phyloP scores from a whole-genome alignment of 371 early-diverging fungal species.

The Rhizopus arrhizus region DNA sequence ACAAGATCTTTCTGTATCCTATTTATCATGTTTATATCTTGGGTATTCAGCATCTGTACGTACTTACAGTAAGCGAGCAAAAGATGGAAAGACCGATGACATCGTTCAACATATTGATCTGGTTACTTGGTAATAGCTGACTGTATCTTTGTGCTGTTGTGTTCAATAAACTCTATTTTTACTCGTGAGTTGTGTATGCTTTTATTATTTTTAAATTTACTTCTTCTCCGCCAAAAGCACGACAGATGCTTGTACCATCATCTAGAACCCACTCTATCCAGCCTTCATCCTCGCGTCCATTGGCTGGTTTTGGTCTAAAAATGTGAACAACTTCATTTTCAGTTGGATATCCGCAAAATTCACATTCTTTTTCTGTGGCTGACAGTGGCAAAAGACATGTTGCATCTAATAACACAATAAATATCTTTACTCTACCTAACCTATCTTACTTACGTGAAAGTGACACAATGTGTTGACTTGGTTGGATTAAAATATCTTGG shows the following conservation, averaged over 20 bases:
- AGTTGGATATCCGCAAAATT: constrained; percentile 35
- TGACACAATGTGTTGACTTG: background rate
- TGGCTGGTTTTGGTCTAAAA: constrained; percentile 25
- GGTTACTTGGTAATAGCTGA: constrained; percentile 35
- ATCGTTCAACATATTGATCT: constrained; percentile 37
- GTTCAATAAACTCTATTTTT: constrained; percentile 29
- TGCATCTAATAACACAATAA: constrained; percentile 13
- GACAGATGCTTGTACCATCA: constrained; percentile 37
- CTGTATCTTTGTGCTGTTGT: constrained; percentile 37
- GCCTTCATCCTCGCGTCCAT: constrained; percentile 17
- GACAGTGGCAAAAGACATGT: constrained; percentile 15
- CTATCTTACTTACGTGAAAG: constrained; percentile 19
- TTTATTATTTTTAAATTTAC: constrained; percentile 19
- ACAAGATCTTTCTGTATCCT: constrained; percentile 22
- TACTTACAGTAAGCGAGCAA: constrained; percentile 41
- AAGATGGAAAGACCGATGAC: constrained; percentile 39
- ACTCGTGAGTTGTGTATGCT: background rate
- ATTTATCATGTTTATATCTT: background rate
- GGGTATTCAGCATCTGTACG: background rate
- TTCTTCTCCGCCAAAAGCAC: constrained; percentile 45
- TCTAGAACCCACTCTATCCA: constrained; percentile 48
- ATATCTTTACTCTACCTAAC: background rate
- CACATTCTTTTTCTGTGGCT: constrained; percentile 17
- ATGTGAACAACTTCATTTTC: constrained; percentile 27
- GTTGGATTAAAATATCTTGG: background rate